Conservation (phyloP, 352 stramenopile species). For the Phytopythium litorale region DNA sequence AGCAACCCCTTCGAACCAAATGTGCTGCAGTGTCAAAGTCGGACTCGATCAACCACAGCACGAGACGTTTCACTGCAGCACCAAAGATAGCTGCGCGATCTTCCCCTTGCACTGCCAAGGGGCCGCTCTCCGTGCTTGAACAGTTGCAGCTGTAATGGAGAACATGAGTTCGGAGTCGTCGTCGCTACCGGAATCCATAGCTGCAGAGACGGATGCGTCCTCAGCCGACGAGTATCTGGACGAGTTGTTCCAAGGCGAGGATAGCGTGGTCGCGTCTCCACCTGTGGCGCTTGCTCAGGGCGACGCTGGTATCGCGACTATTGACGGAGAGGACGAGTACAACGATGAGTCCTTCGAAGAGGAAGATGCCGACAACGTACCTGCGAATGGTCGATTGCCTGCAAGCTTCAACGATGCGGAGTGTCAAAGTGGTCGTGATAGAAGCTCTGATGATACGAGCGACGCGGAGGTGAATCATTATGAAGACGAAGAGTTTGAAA, state of each 20-base stretch:
- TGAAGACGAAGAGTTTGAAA: conserved; percentile 9
- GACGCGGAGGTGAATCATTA: neutral
- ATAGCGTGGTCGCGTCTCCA: neutral
- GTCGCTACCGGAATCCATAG: neutral
- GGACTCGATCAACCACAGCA: too few species aligned
- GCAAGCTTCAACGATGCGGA: neutral
- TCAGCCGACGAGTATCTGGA: conserved; percentile 4
- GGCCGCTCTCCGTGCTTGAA: neutral
- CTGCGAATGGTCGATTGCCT: neutral
- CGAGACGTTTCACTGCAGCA: neutral
- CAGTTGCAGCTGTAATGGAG: neutral
- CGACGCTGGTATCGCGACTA: too few species aligned
- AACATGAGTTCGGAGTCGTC: neutral
- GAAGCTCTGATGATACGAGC: neutral
- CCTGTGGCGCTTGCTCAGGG: neutral
- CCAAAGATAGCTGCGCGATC: neutral
- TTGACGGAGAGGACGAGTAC: neutral
- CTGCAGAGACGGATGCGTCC: neutral
- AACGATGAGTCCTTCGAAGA: conserved; percentile 9
- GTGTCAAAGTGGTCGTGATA: neutral
- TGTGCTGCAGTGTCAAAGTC: neutral
- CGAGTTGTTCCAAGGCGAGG: conserved; percentile 10
- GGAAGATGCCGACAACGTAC: neutral
- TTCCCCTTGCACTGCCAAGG: neutral
- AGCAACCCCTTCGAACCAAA: too few species aligned